Evolutionary conservation across 2,329 filamentous ascomycete species (phyloP).

Genomic region (Lanzia echinophila): DNA sequence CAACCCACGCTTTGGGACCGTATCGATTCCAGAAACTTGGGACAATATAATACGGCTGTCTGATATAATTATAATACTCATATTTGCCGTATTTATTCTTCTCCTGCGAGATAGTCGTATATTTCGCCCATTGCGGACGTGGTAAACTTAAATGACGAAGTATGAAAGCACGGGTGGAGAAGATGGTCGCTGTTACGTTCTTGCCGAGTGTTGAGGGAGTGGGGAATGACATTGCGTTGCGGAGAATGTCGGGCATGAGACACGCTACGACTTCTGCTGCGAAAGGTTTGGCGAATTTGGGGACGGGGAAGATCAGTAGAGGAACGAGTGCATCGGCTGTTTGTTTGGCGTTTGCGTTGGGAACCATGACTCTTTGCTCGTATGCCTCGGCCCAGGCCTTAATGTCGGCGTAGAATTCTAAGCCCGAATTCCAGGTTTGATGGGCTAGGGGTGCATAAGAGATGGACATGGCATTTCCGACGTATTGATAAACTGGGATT

Average conservation of each 20-base stretch:
- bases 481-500: slow-evolving; percentile 67
- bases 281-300: slow-evolving; percentile 39
- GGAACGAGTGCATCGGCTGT: slow-evolving; percentile 54
- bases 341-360: slow-evolving; percentile 40
- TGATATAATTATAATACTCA: slow-evolving; percentile 45
- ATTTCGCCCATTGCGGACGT: slow-evolving; percentile 36
- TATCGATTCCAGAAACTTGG: slow-evolving; percentile 55
- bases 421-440: slow-evolving; percentile 40
- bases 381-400: slow-evolving; percentile 46
- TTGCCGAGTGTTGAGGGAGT: slow-evolving; percentile 36
- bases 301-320: slow-evolving; percentile 51
- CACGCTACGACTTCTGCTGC: slow-evolving; percentile 47
- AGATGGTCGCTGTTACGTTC: slow-evolving; percentile 38
- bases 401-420: slow-evolving; percentile 46
- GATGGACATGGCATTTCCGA: slow-evolving; percentile 66
- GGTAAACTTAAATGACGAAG: slow-evolving; percentile 56
- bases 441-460: slow-evolving; percentile 32
- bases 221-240: slow-evolving; percentile 53
- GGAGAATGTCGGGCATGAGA: slow-evolving; percentile 57
- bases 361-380: slow-evolving; percentile 53
- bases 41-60: slow-evolving; percentile 59
- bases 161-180: slow-evolving; percentile 47
- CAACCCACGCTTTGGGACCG: slow-evolving; percentile 48
- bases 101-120: slow-evolving; percentile 41
- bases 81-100: slow-evolving; percentile 44